A percentile compares a stretch with the other conserved stretches of the same genome.
Conservation (phyloP, 2,329 filamentous ascomycete genomes). For the Arthroderma sp. region DNA sequence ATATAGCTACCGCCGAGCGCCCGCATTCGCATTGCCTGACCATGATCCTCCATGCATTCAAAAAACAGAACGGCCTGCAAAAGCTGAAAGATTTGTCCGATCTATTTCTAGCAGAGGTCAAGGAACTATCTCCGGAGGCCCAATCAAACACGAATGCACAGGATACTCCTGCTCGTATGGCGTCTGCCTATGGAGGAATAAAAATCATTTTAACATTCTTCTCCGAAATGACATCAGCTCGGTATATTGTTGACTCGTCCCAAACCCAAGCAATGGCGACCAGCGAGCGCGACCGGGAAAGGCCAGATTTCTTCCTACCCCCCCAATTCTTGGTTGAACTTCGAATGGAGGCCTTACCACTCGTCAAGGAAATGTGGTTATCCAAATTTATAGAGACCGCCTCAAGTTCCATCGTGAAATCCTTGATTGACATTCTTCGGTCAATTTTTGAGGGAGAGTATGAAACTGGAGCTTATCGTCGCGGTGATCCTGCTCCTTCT, state of each 20-base stretch:
- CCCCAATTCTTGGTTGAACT: slow-evolving; percentile 78
- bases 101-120: slow-evolving; percentile 50
- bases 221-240: slow-evolving; percentile 59
- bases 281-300: slow-evolving; percentile 43
- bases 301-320: slow-evolving; percentile 49
- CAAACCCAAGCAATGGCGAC: slow-evolving; percentile 44
- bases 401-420: slow-evolving; percentile 61
- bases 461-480: slow-evolving; percentile 53
- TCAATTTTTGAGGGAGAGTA: slow-evolving; percentile 63
- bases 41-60: slow-evolving; percentile 75
- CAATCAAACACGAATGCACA: slow-evolving; percentile 26
- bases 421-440: slow-evolving; percentile 71
- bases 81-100: slow-evolving; percentile 59
- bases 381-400: slow-evolving; percentile 72
- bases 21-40: slow-evolving; percentile 44
- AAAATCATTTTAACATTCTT: slow-evolving; percentile 81
- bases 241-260: slow-evolving; percentile 64
- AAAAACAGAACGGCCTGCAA: slow-evolving; percentile 62
- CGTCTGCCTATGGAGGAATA: slow-evolving; percentile 48
- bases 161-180: slow-evolving; percentile 30
- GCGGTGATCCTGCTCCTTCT: slow-evolving; percentile 44
- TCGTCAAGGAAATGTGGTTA: slow-evolving; percentile 69
- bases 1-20: slow-evolving; percentile 34
- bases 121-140: slow-evolving; percentile 32
- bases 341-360: slow-evolving; percentile 64